Base-by-base conservation (phyloP, 2,329 filamentous ascomycete genomes). In the Fusarium camptoceras region DNA sequence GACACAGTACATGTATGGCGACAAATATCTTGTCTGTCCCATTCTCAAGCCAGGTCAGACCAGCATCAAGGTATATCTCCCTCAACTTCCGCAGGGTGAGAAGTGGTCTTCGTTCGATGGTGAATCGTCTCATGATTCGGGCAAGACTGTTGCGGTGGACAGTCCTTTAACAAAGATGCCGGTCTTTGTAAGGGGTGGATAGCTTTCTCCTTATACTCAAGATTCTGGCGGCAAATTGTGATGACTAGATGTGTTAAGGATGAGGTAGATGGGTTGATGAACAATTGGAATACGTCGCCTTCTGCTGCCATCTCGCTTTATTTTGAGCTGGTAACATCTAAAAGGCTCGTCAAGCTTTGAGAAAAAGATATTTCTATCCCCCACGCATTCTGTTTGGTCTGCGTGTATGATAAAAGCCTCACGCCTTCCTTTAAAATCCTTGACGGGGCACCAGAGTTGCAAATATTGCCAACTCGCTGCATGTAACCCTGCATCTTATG, bases 1-100 rank as follows among this genome's bases (percentile, higher is more conserved):
- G 54, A 83, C 84, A 31, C 84, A 91, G 79, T 91, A 91, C 73
- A 87, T 92, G 84, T 92, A 86, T 71, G 89, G 89, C 0, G 73
- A 78, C 18, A 86, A 84, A 73, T 91, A 90, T 72, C 78, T 91
- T 16, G 83, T 86, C 10, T 85, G 82, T 15, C 89, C 89, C 0
- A 82, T 91, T 0, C 71, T 91, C 58, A 73, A 81, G n/a, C 75
- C 85, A 0, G 84, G 84, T 0, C 77, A 84, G 71, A 79, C 76
- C 15, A 81, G 75, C 34, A 80, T 80, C 8, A 78, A 76, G 8
- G 84, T 86, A 0, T 91, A 91, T 73, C 76, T 91, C 25, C 88
- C 88, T 7, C 46, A 46, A 14, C 44, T 64, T 12, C 34, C 59
- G 8, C 6, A 44, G 20, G 61, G 59, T 5, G 8, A 50, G 25